Evolutionary conservation across 1,139 yeast species (phyloP).

Genomic region (Diutina catenulata): DNA sequence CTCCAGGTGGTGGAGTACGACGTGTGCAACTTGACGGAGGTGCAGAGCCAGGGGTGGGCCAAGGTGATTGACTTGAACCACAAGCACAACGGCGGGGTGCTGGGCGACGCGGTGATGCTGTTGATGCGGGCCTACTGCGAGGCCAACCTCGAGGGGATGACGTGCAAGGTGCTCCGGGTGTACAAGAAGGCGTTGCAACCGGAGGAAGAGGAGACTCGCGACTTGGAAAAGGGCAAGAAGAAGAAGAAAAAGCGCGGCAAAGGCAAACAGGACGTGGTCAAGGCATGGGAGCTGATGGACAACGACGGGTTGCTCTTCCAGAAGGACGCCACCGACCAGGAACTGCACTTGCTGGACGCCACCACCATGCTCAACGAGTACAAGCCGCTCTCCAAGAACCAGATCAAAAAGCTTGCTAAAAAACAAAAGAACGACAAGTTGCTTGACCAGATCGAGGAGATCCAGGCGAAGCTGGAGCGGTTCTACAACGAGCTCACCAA

Average conservation of each 20-base stretch:
- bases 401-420: slow-evolving; percentile 19
- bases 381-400: slow-evolving; percentile 2
- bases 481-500: slow-evolving; percentile 22
- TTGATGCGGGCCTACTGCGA: slow-evolving; percentile 24
- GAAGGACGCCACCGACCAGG: slow-evolving; percentile 10
- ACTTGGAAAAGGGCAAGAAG: slow-evolving; percentile 6
- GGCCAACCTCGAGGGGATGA: slow-evolving; percentile 19
- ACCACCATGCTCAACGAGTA: slow-evolving; percentile 3
- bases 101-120: slow-evolving; percentile 25
- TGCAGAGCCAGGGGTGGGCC: slow-evolving; percentile 26
- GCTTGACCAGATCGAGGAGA: slow-evolving; percentile 10
- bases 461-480: slow-evolving; percentile 8
- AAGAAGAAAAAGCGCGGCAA: too few species aligned
- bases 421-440: slow-evolving; percentile 19
- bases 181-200: slow-evolving; percentile 10
- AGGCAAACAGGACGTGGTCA: not conserved
- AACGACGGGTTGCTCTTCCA: slow-evolving; percentile 16
- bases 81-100: slow-evolving; percentile 21
- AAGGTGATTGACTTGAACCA: slow-evolving; percentile 22
- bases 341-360: slow-evolving; percentile 8
- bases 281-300: slow-evolving; percentile 22
- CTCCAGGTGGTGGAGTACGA: slow-evolving; percentile 24
- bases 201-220: slow-evolving; percentile 5
- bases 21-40: slow-evolving; percentile 14
- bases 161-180: slow-evolving; percentile 25